Evolutionary conservation across 1,284 basidiomycete species (phyloP), one percentile per base, ranked within the genome.

Genomic region (Testicularia cyperi): DNA sequence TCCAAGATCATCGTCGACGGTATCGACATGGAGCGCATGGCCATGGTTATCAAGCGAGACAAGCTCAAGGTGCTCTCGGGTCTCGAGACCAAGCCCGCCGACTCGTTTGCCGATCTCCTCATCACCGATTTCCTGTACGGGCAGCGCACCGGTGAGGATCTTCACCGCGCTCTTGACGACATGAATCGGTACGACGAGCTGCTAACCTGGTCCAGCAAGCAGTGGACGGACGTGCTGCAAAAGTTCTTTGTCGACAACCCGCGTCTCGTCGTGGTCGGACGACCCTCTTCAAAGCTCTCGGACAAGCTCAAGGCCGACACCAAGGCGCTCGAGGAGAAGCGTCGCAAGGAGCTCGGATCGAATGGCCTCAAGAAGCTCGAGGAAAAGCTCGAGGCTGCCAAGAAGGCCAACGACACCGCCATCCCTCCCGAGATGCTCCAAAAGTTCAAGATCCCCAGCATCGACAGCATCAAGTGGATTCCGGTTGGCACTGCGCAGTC

Each of bases 391-490:
- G 85, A 90, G 62, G 83, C 80, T 28, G 91, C 95, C 3, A 92
- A 96, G 79, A 82, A 83, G 36, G 88, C 90, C 72, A 91, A 97
- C 75, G 88, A 90, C 63, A 79, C 79, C 41, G 84, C 86, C 9
- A 91, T 96, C 48, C 94, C 94, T 8, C 83, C 64, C 13, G 66
- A 89, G 28, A 81, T 96, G 57, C 79, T 97, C 28, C 86, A 84
- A 4, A 80, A 83, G 16, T 98, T 97, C 82, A 86, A 87, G 14
- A 56, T 75, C 18, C 72, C 72, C 10, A 41, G 36, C 41, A 52
- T 92, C 18, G 85, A 87, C 68, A 88, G 85, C 57, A 92, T 99
- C 68, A 84, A 87, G 6, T 98, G 94, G 92, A 92, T 98, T 48
- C 85, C 88, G 1, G 92, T 98, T 2, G 84, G 92, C 67, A 94